Evolutionary conservation across 2,329 filamentous ascomycete genomes (phyloP), one percentile per base, ranked within the genome.

Genomic region (Fusarium neocosmosporiellum): DNA sequence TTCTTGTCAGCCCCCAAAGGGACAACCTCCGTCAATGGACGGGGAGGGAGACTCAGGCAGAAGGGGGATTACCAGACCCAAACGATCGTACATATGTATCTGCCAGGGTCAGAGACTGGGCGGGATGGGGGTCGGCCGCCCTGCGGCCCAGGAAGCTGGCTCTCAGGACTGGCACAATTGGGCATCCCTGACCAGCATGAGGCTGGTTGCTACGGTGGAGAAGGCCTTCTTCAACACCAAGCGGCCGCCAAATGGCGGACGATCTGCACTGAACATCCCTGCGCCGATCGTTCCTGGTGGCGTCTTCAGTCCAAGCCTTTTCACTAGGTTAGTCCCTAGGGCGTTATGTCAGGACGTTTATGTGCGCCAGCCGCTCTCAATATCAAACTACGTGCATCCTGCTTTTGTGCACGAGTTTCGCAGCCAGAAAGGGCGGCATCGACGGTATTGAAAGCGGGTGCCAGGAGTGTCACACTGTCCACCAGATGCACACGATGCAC

Each of bases 261-360:
- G 76, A 78, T 78, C 76, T 73, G 62, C 76, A 63, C 65, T 64
- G 41, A 63, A 33, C 39, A 77, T 74, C 76, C 76, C 71, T 76
- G 76, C 57, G 76, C 66, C 70, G 76, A 78, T 78, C 76, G 73
- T 72, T 66, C 68, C 59, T 67, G 67, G 76, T 78, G 76, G 76
- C 76, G 75, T 70, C 67, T 70, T 48, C 55, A 61, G 65, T 55
- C 65, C 65, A 75, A 72, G 67, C 69, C 70, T 55, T 70, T 54
- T 65, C 22, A 59, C 34, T 60, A 67, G 50, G 65, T 59, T 64
- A 59, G 55, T 66, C 50, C 22, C 60, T 54, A 61, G 59, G 67
- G 72, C 58, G 55, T 59, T 60, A 34, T 60, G 48, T 67, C 41
- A 64, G 59, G 68, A 72, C 53, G 69, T 70, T 67, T 59, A 27